phyloP scores from a whole-genome alignment of 2,329 filamentous ascomycete genomes.

The Lasiodiplodia theobromae region DNA sequence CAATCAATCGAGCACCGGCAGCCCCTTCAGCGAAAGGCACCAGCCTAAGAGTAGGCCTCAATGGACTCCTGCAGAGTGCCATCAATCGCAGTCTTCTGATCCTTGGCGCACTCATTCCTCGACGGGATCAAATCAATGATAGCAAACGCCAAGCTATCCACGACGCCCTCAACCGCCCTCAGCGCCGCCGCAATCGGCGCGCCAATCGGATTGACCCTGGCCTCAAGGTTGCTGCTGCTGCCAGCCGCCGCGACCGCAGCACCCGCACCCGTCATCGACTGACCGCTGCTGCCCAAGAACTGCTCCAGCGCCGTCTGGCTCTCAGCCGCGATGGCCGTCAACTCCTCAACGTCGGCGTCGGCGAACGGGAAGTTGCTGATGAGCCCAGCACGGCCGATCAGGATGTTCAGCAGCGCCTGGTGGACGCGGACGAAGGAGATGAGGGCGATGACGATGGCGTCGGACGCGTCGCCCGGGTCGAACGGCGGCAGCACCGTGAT shows the following conservation, averaged over 20 bases:
- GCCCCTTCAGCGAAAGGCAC: no score
- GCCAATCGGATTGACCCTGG: slow-evolving; percentile 13
- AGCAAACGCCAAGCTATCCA: slow-evolving; percentile 30
- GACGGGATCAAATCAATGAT: slow-evolving; percentile 30
- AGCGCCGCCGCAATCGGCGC: slow-evolving; percentile 29
- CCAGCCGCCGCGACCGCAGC: no score
- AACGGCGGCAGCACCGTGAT: slow-evolving; percentile 20
- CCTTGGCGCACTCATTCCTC: slow-evolving; percentile 29
- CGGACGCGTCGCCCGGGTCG: slow-evolving; percentile 13
- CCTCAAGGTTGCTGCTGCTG: neutral
- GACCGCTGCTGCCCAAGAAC: neutral
- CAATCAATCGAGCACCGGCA: no score
- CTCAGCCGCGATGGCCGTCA: neutral
- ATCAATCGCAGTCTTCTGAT: slow-evolving; percentile 29
- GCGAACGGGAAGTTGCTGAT: slow-evolving; percentile 18
- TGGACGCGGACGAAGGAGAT: slow-evolving; percentile 31
- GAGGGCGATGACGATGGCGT: slow-evolving; percentile 31
- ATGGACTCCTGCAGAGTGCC: slow-evolving; percentile 29
- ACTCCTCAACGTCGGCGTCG: neutral
- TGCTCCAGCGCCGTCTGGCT: neutral
- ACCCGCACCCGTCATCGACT: no score
- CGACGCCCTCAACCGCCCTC: slow-evolving; percentile 27
- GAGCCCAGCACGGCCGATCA: slow-evolving; percentile 30
- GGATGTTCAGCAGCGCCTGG: slow-evolving; percentile 32
- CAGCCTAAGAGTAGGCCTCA: slow-evolving; percentile 18